Evolutionary conservation across 306 rosid species (phyloP).

Genomic region (Glycine soja): DNA sequence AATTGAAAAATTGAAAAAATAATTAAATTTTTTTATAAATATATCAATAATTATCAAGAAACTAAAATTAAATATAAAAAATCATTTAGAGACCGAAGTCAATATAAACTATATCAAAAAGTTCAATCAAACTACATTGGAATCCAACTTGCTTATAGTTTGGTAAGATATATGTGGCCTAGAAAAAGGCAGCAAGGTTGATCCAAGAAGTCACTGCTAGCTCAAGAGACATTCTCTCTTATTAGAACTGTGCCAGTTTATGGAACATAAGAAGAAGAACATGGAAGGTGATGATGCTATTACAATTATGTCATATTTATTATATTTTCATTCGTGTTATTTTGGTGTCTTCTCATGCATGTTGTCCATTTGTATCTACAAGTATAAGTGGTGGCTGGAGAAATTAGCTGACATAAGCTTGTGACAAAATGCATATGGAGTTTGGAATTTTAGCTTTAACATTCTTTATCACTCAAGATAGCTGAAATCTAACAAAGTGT

Average conservation of each 20-base stretch:
- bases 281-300: conserved; percentile 69
- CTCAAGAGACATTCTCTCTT: conserved; percentile 94
- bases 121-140: not conserved
- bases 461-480: conserved; percentile 89
- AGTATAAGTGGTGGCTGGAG: conserved; percentile 84
- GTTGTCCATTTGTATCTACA: conserved; percentile 45
- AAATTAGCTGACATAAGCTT: conserved; percentile 87
- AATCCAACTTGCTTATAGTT: not conserved
- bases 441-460: conserved; percentile 88
- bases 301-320: conserved; percentile 13
- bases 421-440: conserved; percentile 87
- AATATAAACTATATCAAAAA: no score
- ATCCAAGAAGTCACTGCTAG: conserved; percentile 90
- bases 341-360: conserved; percentile 38
- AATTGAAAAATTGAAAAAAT: no score
- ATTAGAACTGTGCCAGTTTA: conserved; percentile 93
- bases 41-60: no score
- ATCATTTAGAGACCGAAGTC: no score
- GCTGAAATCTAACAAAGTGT: no score
- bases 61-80: no score
- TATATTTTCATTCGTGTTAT: conserved; percentile 25
- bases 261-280: conserved; percentile 88
- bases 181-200: conserved; percentile 87
- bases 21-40: no score
- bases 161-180: no score